Evolutionary conservation across 768 basidiomycete species (phyloP).

Genomic region (Pilatotrama ljubarskyi): DNA sequence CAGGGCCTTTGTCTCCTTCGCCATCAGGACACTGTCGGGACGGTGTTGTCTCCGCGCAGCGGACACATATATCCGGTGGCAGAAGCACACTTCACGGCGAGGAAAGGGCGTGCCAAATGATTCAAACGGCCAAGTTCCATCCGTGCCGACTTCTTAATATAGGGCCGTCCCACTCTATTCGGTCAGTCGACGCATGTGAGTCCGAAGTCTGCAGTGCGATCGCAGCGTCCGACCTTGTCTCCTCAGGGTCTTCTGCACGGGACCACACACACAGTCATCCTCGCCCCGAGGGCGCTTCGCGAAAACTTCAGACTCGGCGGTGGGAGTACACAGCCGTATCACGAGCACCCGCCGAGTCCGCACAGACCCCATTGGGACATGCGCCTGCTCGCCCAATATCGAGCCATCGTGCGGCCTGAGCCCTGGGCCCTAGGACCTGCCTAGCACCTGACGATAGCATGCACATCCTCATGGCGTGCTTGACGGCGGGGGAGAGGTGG

Average conservation of each 20-base stretch:
- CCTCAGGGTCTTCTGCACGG: neutral
- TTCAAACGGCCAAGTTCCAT: slow-evolving; percentile 2
- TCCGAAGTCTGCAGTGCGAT: neutral
- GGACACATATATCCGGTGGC: slow-evolving; percentile 3
- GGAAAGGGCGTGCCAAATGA: neutral
- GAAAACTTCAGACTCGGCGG: slow-evolving; percentile 9
- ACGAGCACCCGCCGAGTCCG: slow-evolving; percentile 12
- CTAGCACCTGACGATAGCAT: neutral
- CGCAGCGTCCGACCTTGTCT: neutral
- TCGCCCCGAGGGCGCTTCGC: slow-evolving; percentile 4
- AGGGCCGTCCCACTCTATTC: slow-evolving; percentile 4
- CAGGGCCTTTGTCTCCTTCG: neutral
- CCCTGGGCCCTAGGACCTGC: neutral
- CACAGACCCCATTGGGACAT: neutral
- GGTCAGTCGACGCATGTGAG: neutral
- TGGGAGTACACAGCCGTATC: neutral
- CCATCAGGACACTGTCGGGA: neutral
- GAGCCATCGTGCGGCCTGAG: neutral
- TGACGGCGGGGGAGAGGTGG: neutral
- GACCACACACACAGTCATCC: slow-evolving; percentile 2
- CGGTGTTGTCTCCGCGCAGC: neutral
- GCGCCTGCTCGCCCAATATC: neutral
- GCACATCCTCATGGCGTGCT: neutral
- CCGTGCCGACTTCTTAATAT: neutral
- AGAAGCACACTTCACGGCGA: slow-evolving; percentile 4